A percentile compares a stretch with the other conserved stretches of the same genome.
Evolutionary conservation across 106 monocot species (phyloP).

Genomic region (Dioscorea alata): DNA sequence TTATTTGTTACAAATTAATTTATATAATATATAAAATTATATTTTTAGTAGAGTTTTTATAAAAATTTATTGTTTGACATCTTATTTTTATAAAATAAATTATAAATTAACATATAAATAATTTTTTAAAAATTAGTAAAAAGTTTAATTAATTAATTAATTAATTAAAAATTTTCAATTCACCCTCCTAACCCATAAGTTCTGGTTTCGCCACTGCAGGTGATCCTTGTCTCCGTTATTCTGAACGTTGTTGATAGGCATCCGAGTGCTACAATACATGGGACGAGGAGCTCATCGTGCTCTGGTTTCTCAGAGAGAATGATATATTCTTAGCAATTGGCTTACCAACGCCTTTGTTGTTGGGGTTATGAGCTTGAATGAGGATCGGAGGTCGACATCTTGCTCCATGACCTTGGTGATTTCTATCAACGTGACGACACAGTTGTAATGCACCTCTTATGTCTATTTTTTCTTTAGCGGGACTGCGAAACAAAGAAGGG

Average conservation of each 20-base stretch:
- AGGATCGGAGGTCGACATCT: conserved; percentile 61
- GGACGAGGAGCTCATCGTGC: conserved; percentile 52
- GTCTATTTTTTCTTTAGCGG: conserved; percentile 72
- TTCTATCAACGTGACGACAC: conserved; percentile 83
- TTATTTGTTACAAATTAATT: too few relatives aligned
- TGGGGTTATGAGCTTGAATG: conserved; percentile 87
- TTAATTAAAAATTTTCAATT: too few relatives aligned
- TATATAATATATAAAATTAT: too few relatives aligned
- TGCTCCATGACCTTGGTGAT: conserved; percentile 70
- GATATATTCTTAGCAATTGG: conserved; percentile 58
- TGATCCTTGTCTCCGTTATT: conserved; percentile 84
- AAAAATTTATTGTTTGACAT: too few relatives aligned
- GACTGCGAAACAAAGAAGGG: conserved; percentile 84
- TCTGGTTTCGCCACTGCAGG: too few relatives aligned
- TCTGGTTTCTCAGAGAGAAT: conserved; percentile 58
- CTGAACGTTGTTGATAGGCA: conserved; percentile 83
- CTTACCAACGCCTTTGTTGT: conserved; percentile 77
- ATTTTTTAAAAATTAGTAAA: too few relatives aligned
- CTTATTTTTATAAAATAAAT: too few relatives aligned
- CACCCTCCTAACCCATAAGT: too few relatives aligned
- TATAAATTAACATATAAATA: too few relatives aligned
- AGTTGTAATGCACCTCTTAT: conserved; percentile 75
- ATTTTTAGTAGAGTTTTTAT: too few relatives aligned
- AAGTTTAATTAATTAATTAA: too few relatives aligned
- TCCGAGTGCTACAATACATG: conserved; percentile 66